These are phyloP conservation scores for Penicillium italicum DNA, from an alignment of 2,329 filamentous ascomycete genomes.

Conservation along the genomic window DNA sequence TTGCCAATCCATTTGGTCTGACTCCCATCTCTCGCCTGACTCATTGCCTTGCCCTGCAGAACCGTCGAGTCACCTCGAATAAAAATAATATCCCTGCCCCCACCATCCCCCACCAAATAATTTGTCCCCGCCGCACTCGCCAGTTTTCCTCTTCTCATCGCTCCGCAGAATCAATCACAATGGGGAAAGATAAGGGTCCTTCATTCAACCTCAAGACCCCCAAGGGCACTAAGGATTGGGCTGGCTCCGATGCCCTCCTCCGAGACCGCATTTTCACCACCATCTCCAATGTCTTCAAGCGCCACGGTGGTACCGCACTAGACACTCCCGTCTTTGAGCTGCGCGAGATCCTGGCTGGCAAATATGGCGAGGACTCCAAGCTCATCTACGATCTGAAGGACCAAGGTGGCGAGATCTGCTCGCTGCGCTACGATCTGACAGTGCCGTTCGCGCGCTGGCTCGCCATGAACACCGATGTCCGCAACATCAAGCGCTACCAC, in stretches of 20 bases:
- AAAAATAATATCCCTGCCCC: constrained; percentile 28
- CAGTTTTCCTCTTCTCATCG: constrained; percentile 22
- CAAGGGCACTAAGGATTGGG: constrained; percentile 88
- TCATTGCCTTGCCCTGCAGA: constrained; percentile 19
- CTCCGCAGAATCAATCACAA: constrained; percentile 20
- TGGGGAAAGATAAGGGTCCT: constrained; percentile 39
- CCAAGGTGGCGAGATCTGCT: constrained; percentile 81
- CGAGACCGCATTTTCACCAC: constrained; percentile 74
- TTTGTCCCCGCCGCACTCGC: constrained; percentile 26
- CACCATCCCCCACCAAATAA: constrained; percentile 29
- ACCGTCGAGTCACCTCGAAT: constrained; percentile 23
- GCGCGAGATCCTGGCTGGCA: constrained; percentile 79
- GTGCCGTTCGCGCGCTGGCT: constrained; percentile 90
- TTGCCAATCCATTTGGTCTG: constrained; percentile 20
- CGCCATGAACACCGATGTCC: constrained; percentile 80
- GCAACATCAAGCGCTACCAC: constrained; percentile 89
- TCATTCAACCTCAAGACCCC: constrained; percentile 75
- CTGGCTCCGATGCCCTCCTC: constrained; percentile 73
- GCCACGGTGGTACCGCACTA: constrained; percentile 73
- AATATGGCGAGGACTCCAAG: constrained; percentile 90
- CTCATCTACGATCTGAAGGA: constrained; percentile 88
- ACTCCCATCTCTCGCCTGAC: constrained; percentile 15
- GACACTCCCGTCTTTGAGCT: constrained; percentile 84
- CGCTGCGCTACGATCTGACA: constrained; percentile 80
- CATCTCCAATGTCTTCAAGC: constrained; percentile 76